Evolutionary conservation across 108 stramenopile species (phyloP).

Genomic region (Cyclostephanos tholiformis): DNA sequence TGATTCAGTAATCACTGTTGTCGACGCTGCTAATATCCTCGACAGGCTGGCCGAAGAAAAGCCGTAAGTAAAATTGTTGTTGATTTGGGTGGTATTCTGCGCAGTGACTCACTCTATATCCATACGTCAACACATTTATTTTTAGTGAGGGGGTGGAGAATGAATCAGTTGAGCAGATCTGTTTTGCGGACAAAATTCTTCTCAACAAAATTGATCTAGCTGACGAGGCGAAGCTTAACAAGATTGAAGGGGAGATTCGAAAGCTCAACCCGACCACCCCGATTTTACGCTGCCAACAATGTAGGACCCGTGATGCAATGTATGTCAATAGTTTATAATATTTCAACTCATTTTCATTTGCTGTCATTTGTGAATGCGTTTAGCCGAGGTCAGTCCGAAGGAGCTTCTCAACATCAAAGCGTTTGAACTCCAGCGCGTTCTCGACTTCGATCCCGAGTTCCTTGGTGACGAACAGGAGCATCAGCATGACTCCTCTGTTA

Average conservation of each 20-base stretch:
- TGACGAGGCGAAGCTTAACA: conserved; percentile 39
- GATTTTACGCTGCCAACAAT: conserved; percentile 44
- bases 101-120: neutral
- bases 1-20: conserved; percentile 94
- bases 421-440: conserved; percentile 77
- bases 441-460: conserved; percentile 89
- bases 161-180: conserved; percentile 95
- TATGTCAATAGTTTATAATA: neutral
- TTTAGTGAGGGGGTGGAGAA: conserved; percentile 79
- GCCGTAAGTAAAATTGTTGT: conserved; percentile 32
- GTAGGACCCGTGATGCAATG: neutral
- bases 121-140: neutral
- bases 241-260: conserved; percentile 53
- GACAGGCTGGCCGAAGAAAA: conserved; percentile 82
- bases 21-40: conserved; percentile 90
- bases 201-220: conserved; percentile 88
- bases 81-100: neutral
- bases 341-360: neutral
- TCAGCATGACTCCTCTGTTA: conserved; percentile 74
- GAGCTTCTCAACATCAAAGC: conserved; percentile 81
- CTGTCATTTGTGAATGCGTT: neutral
- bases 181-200: conserved; percentile 84
- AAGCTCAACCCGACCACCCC: conserved; percentile 66
- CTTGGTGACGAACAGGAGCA: conserved; percentile 68
- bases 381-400: conserved; percentile 55